phyloP scores from a whole-genome alignment of 805 yeast species.

The Candida piceae region DNA sequence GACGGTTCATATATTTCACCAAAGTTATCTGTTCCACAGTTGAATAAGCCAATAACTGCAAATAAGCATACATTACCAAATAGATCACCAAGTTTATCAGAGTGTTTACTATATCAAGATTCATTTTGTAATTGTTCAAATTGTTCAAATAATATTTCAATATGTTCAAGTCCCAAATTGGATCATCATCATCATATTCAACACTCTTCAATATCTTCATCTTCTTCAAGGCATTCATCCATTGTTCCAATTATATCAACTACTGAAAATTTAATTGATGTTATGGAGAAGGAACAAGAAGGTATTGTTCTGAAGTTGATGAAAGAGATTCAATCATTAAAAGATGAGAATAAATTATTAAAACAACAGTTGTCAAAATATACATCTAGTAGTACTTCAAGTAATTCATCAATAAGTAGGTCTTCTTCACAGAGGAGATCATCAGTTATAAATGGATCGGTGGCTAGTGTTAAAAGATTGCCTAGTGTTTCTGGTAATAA shows the following conservation, averaged over 20 bases:
- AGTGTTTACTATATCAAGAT: conserved; percentile 7
- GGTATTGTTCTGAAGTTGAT: conserved; percentile 64
- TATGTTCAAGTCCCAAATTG: conserved; percentile 8
- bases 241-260: conserved; percentile 14
- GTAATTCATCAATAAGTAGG: conserved; percentile 17
- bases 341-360: conserved; percentile 46
- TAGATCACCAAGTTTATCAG: conserved; percentile 18
- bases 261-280: conserved; percentile 48
- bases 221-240: conserved; percentile 6
- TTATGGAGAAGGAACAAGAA: conserved; percentile 72
- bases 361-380: conserved; percentile 26
- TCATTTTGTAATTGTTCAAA: conserved; percentile 1
- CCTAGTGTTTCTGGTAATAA: conserved; percentile 10
- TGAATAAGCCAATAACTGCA: conserved; percentile 16
- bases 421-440: conserved; percentile 23
- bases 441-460: conserved; percentile 19
- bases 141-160: too few species aligned
- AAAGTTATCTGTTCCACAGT: conserved; percentile 7
- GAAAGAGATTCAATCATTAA: conserved; percentile 52
- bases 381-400: conserved; percentile 11
- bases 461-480: conserved; percentile 20
- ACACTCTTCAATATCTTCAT: conserved; percentile 19
- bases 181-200: conserved; percentile 8
- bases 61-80: conserved; percentile 20
- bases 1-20: conserved; percentile 11